A percentile compares a stretch with the other conserved stretches of the same genome.
These are phyloP conservation scores for Coemansia sp. DNA, from an alignment of 192 early-diverging fungal species.

Conservation along the genomic window DNA sequence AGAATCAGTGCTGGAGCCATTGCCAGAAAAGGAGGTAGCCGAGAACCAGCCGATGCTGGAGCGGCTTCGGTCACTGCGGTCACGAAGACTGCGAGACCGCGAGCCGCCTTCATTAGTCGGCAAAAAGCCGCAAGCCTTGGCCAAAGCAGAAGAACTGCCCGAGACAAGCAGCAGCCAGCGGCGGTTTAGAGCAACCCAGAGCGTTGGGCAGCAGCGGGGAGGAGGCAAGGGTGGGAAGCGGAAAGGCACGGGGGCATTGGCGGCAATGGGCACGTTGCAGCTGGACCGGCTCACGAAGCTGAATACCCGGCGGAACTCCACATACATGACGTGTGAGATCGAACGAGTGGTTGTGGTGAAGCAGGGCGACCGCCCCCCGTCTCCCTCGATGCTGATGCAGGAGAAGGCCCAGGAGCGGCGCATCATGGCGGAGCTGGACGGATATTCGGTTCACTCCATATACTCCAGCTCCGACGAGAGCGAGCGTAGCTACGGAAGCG, in stretches of 20 bases:
- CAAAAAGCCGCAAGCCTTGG: not conserved
- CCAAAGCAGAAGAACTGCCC: not conserved
- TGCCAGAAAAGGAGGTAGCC: not conserved
- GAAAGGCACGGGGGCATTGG: conserved; percentile 8
- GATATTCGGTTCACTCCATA: conserved; percentile 14
- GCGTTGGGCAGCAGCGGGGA: not conserved
- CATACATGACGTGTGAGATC: conserved; percentile 45
- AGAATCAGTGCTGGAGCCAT: not conserved
- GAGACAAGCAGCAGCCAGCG: not conserved
- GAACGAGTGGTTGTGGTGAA: conserved; percentile 16
- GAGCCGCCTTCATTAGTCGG: not conserved
- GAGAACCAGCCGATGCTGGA: conserved; percentile 9
- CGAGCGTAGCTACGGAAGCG: not conserved
- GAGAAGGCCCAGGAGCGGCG: conserved; percentile 25
- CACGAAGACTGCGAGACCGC: conserved; percentile 16
- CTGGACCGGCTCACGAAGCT: conserved; percentile 52
- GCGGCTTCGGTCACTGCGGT: conserved; percentile 31
- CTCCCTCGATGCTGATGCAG: conserved; percentile 45
- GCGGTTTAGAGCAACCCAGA: conserved; percentile 39
- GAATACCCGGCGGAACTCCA: conserved; percentile 46
- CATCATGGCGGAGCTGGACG: not conserved
- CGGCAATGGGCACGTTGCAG: conserved; percentile 42
- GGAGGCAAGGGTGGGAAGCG: not conserved
- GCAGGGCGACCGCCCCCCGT: conserved; percentile 35
- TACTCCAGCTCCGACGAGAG: conserved; percentile 16